Percentiles rank a stretch among this genome's conserved stretches.
Conservation (phyloP, 2,329 filamentous ascomycete genomes). For the Rutstroemia sydowiana region DNA sequence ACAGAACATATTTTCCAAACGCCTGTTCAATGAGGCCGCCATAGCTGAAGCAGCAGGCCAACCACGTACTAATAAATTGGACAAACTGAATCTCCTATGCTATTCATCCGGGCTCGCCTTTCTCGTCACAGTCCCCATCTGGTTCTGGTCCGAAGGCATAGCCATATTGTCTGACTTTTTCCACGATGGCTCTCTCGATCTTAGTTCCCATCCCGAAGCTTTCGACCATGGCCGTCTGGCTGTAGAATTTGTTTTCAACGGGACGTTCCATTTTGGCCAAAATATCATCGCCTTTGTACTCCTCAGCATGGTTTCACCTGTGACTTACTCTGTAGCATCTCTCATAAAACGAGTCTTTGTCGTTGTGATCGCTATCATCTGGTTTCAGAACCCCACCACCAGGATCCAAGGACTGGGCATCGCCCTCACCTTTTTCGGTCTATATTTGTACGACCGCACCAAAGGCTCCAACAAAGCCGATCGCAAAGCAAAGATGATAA, state of each 20-base stretch:
- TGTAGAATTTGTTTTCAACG: conserved; percentile 95
- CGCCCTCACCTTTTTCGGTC: conserved; percentile 76
- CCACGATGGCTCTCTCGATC: conserved; percentile 67
- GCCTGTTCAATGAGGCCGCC: conserved; percentile 90
- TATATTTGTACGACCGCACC: conserved; percentile 94
- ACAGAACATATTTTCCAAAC: conserved; percentile 98
- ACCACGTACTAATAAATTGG: conserved; percentile 67
- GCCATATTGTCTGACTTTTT: conserved; percentile 70
- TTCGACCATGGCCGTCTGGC: conserved; percentile 67
- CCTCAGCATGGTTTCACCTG: conserved; percentile 86
- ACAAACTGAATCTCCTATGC: conserved; percentile 93
- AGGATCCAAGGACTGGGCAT: conserved; percentile 78
- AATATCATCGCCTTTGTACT: conserved; percentile 93
- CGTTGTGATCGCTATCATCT: conserved; percentile 87
- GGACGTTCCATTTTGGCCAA: conserved; percentile 91
- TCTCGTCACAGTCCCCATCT: conserved; percentile 78
- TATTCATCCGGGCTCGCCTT: conserved; percentile 96
- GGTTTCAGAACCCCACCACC: conserved; percentile 90
- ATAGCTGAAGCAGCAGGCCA: conserved; percentile 70
- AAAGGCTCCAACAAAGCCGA: conserved; percentile 84
- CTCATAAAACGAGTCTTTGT: conserved; percentile 97
- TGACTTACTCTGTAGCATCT: conserved; percentile 94
- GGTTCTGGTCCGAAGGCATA: conserved; percentile 87
- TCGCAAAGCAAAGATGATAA: conserved; percentile 65
- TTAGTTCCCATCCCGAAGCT: conserved; percentile 50